A percentile compares a stretch with the other conserved stretches of the same genome.
Conservation (phyloP, 257 asterid species). For the Solanum etuberosum region DNA sequence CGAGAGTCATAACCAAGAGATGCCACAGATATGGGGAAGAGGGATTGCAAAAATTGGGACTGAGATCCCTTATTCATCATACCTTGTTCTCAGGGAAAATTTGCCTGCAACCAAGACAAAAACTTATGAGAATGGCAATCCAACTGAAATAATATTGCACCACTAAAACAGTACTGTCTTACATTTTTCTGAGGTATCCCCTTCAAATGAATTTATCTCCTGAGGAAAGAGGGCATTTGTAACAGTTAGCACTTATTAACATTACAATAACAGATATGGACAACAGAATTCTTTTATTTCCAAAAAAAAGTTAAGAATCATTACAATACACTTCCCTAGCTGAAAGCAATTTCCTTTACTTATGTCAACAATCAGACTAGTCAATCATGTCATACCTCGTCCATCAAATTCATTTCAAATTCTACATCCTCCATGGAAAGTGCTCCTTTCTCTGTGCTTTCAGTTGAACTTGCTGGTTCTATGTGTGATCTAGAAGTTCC, state of each 20-base stretch:
- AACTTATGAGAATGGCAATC: background rate
- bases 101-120: constrained; percentile 31
- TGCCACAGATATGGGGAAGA: background rate
- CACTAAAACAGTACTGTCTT: constrained; percentile 1
- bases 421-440: constrained; percentile 19
- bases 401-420: constrained; percentile 17
- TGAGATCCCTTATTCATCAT: constrained; percentile 1
- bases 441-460: constrained; percentile 19
- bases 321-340: background rate
- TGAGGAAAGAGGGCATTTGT: constrained; percentile 11
- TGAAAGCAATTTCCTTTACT: background rate
- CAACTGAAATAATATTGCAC: background rate
- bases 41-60: background rate
- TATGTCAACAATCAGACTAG: background rate
- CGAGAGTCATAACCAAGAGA: background rate
- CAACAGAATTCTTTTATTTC: background rate
- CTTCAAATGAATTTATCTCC: constrained; percentile 36
- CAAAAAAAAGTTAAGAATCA: background rate
- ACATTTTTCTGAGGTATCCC: constrained; percentile 26
- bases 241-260: background rate
- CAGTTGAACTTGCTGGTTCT: constrained; percentile 26
- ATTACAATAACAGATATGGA: background rate
- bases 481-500: constrained; percentile 19
- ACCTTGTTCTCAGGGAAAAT: constrained; percentile 59
- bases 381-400: constrained; percentile 30